Percentiles rank a stretch among this genome's conserved stretches.
These are phyloP conservation scores for Nothomitra cinnamomea DNA, from an alignment of 2,329 filamentous ascomycete species.

Conservation along the genomic window DNA sequence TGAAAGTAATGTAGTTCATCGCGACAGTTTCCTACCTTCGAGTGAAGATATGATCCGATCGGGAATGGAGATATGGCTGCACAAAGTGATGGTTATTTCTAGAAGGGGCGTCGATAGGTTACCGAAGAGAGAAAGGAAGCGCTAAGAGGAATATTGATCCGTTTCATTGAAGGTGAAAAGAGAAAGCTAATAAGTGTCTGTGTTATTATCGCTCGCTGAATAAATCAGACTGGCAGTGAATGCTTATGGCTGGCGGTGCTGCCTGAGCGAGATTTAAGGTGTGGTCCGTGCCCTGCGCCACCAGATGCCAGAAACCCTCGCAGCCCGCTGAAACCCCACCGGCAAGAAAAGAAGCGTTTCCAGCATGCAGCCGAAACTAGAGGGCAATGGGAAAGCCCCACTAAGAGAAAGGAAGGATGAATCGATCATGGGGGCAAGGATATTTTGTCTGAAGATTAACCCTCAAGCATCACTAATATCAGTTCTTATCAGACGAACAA, in stretches of 20 bases:
- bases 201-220: not conserved
- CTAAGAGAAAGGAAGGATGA: constrained; percentile 27
- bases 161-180: constrained; percentile 18
- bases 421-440: constrained; percentile 36
- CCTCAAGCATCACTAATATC: not conserved
- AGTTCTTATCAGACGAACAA: constrained; percentile 51
- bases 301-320: not conserved
- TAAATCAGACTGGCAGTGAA: not conserved
- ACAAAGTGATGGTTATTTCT: not conserved
- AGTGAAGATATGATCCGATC: not conserved
- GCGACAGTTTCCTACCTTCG: not conserved
- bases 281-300: not conserved
- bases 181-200: too few relatives aligned
- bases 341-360: not conserved
- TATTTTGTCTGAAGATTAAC: not conserved
- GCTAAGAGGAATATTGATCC: constrained; percentile 19
- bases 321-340: not conserved
- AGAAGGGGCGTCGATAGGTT: not conserved
- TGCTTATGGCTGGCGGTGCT: not conserved
- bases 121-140: not conserved
- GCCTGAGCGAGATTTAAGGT: not conserved
- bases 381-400: not conserved
- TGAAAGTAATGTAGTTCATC: constrained; percentile 98
- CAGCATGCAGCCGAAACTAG: not conserved
- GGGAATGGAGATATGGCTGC: not conserved